Evolutionary conservation across 2,329 filamentous ascomycete species (phyloP), one percentile per base, ranked within the genome.

Genomic region (Claviceps sorghi): DNA sequence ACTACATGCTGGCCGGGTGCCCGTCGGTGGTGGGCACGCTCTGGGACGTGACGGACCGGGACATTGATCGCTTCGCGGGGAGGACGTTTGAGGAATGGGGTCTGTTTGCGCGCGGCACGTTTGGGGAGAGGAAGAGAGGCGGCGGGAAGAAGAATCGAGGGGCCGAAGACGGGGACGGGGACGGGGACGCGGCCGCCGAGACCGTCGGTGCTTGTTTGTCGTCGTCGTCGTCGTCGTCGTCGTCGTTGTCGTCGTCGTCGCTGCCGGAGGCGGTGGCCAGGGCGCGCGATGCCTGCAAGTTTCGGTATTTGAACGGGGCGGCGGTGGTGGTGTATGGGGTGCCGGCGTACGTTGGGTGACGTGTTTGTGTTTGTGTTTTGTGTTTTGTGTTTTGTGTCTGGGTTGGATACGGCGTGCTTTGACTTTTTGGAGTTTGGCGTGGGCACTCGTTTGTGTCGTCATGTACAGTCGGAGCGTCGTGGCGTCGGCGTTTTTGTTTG

Each of bases 21-120:
- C 89, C 88, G 3, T 89, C 91, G 0, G 80, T 97, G 10, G 82
- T 97, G 2, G 93, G 89, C 46, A 96, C 90, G 17, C 74, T 98
- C 40, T 98, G 93, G 93, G 93, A 98, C 67, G 93, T 98, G 49
- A 98, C 93, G 10, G 93, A 98, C 65, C 87, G 87, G 61, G 93
- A 98, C 66, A 95, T 96, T 65, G 94, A 98, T 70, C 85, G 90
- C 19, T 95, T 95, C 66, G 86, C 90, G 0, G 81, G 84, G 36
- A 75, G 78, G 29, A 73, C 86, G 2, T 86, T 95, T 64, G 86
- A 93, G 64, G 77, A 84, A 60, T 98, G 93, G 93, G 93, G 93
- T 0, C 66, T 98, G 7, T 72, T 86, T 51, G 62, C 67, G 1
- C 60, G 59, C 66, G 75, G 75, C 53, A 66, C 72, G 8, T 76